Evolutionary conservation across 257 asterid genomes (phyloP), one percentile per base, ranked within the genome.

Genomic region (Solanum gracilifrons): DNA sequence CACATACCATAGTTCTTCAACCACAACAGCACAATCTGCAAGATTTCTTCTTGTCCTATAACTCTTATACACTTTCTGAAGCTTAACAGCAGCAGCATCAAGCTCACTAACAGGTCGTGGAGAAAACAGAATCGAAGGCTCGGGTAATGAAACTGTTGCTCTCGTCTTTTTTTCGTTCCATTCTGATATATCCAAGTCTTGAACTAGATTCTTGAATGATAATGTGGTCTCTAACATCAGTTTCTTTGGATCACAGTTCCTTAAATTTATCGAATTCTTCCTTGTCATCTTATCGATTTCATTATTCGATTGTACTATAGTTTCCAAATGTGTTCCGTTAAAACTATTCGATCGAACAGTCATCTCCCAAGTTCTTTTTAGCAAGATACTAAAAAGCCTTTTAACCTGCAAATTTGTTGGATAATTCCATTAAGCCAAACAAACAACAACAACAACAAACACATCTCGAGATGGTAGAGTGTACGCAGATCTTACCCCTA

Each of bases 11-110:
- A 97, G 92, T 91, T 97, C 99, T 94, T 96, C 99, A 21, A 93
- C 98, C 15, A 96, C 98, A 77, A 96, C 98, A 15, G 98, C 99
- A 88, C 99, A 96, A 92, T 96, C 99, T 1, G 98, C 99, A 64
- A 96, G 98, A 87, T 94, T 94, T 87, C 99, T 87, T 64, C 99
- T 91, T 2, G 98, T 96, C 88, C 99, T 85, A 83, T 96, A 96
- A 68, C 99, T 96, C 93, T 94, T 95, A 90, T 96, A 96, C 18
- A 95, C 98, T 92, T 96, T 96, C 90, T 96, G 99, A 27, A 96
- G 89, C 93, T 92, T 94, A 10, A 95, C 93, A 0, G 99, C 99
- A 36, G 99, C 98, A 4, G 98, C 99, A 83, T 95, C 97, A 9
- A 94, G 98, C 95, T 95, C 98, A 46, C 92, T 89, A 36, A 92